phyloP scores from a whole-genome alignment of 2,329 filamentous ascomycete genomes.

The Leptographium lundbergii region DNA sequence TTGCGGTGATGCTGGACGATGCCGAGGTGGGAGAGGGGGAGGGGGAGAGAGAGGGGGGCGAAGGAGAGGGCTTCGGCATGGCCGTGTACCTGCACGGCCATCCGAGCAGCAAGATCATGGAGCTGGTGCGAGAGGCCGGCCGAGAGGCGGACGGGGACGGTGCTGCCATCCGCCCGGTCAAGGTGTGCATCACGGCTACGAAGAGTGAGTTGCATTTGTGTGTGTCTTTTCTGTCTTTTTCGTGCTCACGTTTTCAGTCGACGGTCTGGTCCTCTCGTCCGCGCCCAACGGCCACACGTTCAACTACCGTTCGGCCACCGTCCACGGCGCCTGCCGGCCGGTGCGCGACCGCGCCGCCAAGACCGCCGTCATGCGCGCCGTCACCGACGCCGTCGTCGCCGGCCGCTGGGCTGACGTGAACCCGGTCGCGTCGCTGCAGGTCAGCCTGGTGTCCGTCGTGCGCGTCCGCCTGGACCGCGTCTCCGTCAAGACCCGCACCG shows the following conservation, averaged over 20 bases:
- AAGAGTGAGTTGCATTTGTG: conserved; percentile 2
- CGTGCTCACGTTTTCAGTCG: background rate
- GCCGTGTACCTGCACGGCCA: conserved; percentile 11
- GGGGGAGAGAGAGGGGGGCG: background rate
- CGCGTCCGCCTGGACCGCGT: conserved; percentile 8
- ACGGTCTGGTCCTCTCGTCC: conserved; percentile 10
- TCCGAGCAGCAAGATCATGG: conserved; percentile 10
- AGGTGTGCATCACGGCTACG: conserved; percentile 11
- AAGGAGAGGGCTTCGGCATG: background rate
- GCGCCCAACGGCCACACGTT: conserved; percentile 12
- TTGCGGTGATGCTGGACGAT: conserved; percentile 8
- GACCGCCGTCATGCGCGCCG: conserved; percentile 6
- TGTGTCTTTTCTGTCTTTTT: background rate
- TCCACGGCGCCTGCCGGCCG: conserved; percentile 9
- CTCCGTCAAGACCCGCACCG: conserved; percentile 9
- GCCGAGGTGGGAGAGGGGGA: background rate
- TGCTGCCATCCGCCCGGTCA: conserved; percentile 1
- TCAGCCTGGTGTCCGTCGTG: conserved; percentile 10
- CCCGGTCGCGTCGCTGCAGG: conserved; percentile 9
- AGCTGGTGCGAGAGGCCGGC: conserved; percentile 9
- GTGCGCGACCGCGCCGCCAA: conserved; percentile 4
- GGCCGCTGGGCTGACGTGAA: conserved; percentile 9
- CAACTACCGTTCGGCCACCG: conserved; percentile 11
- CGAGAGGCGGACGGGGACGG: background rate
- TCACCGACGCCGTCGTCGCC: conserved; percentile 10